Conservation (phyloP, 441 rosid species). For the Theobroma grandiflorum region DNA sequence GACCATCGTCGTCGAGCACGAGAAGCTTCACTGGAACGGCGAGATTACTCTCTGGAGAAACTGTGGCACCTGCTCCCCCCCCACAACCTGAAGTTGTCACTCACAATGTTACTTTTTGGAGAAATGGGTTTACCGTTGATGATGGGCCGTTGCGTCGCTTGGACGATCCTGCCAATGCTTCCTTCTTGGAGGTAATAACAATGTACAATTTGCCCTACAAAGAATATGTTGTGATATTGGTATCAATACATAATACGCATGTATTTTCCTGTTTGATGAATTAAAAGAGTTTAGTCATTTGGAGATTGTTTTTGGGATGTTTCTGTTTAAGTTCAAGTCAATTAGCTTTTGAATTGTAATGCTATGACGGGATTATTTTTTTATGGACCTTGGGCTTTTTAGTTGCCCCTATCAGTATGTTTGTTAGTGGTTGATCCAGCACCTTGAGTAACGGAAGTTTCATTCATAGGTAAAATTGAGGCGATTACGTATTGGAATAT, state of each 20-base stretch:
- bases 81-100: conserved; percentile 54
- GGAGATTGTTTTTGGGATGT: background rate
- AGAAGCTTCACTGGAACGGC: conserved; percentile 63
- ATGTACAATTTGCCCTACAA: conserved; percentile 3
- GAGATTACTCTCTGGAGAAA: conserved; percentile 63
- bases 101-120: conserved; percentile 66
- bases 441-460: background rate
- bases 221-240: background rate
- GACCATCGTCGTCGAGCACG: conserved; percentile 49
- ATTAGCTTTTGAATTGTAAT: background rate
- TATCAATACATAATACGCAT: background rate
- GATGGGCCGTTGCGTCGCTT: conserved; percentile 65
- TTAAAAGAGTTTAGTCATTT: background rate
- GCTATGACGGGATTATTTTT: background rate
- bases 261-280: background rate
- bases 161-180: conserved; percentile 63
- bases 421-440: background rate
- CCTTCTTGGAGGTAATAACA: conserved; percentile 61
- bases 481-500: background rate
- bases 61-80: conserved; percentile 52
- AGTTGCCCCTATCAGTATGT: background rate
- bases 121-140: conserved; percentile 70
- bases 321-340: background rate
- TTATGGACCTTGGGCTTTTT: background rate
- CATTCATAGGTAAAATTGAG: background rate